Percentiles rank a stretch among this genome's conserved stretches.
phyloP scores from a whole-genome alignment of 495 filamentous ascomycete species.

The Friedmanniomyces endolithicus region DNA sequence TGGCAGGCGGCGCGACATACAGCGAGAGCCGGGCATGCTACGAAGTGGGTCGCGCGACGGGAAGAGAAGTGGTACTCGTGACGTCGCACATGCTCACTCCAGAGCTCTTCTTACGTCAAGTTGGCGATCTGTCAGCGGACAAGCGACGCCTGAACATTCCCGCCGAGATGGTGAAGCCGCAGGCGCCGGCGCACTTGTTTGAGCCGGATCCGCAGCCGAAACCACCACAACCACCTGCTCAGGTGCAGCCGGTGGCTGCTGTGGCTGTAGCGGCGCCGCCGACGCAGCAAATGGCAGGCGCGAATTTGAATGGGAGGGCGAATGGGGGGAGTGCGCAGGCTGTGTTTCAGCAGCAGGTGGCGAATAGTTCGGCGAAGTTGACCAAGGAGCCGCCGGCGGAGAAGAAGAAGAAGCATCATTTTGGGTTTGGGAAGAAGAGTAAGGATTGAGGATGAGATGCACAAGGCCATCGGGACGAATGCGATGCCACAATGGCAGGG shows the following conservation, averaged over 20 bases:
- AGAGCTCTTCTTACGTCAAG: slow-evolving; percentile 62
- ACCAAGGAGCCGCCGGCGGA: slow-evolving; percentile 42
- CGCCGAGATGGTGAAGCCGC: slow-evolving; percentile 62
- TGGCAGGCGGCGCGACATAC: slow-evolving; percentile 92
- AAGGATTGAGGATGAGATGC: slow-evolving; percentile 3
- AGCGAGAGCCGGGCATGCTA: slow-evolving; percentile 82
- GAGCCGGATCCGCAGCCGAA: slow-evolving; percentile 51
- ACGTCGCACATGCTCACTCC: slow-evolving; percentile 86
- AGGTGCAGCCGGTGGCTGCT: slow-evolving; percentile 22
- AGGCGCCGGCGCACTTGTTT: slow-evolving; percentile 75
- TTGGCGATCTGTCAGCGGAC: slow-evolving; percentile 64
- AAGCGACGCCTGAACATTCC: slow-evolving; percentile 67
- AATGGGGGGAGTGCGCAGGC: slow-evolving; percentile 22
- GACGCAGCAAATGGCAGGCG: slow-evolving; percentile 42
- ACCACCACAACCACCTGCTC: slow-evolving; percentile 29
- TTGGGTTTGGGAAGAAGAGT: slow-evolving; percentile 52
- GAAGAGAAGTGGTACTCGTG: slow-evolving; percentile 77
- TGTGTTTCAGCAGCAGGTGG: slow-evolving; percentile 8
- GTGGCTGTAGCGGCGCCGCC: slow-evolving; percentile 39
- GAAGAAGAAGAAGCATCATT: slow-evolving; percentile 66
- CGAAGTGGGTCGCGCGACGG: slow-evolving; percentile 57
- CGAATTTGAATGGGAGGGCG: slow-evolving; percentile 39
- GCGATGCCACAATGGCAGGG: too few species aligned
- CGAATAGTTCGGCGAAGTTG: slow-evolving; percentile 31
- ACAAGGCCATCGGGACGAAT: too few species aligned